phyloP scores from a whole-genome alignment of 371 early-diverging fungal species.

The Phascolomyces articulosus region DNA sequence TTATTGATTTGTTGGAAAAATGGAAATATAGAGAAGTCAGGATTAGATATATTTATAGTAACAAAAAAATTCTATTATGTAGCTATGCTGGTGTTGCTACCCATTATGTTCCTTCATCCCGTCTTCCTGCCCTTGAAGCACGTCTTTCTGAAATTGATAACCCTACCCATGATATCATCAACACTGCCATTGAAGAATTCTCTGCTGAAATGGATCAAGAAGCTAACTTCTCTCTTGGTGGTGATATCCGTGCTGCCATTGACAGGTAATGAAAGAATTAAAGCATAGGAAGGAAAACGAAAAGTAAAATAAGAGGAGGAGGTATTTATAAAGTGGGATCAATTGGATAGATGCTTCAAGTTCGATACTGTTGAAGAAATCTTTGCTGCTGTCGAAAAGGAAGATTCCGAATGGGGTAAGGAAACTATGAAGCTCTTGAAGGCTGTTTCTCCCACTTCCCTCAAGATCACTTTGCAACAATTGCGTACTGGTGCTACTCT shows the following conservation, averaged over 20 bases:
- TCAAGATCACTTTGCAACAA: slow-evolving; percentile 88
- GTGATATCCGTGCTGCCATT: slow-evolving; percentile 72
- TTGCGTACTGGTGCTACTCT: slow-evolving; percentile 74
- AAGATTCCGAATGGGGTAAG: slow-evolving; percentile 69
- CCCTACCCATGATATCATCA: slow-evolving; percentile 81
- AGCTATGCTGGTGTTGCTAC: slow-evolving; percentile 74
- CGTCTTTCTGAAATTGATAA: slow-evolving; percentile 84
- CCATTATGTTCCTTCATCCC: slow-evolving; percentile 93
- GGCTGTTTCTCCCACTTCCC: slow-evolving; percentile 83
- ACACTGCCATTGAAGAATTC: slow-evolving; percentile 93
- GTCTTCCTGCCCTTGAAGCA: slow-evolving; percentile 79
- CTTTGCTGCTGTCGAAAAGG: slow-evolving; percentile 73
- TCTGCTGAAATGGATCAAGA: slow-evolving; percentile 54
- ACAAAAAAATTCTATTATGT: neutral
- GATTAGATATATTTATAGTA: neutral
- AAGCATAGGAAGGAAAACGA: too few relatives aligned
- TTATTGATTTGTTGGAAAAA: neutral
- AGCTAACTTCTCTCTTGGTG: slow-evolving; percentile 56
- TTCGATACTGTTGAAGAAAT: slow-evolving; percentile 84
- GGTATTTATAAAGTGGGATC: neutral
- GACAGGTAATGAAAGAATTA: slow-evolving; percentile 52
- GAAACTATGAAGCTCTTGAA: slow-evolving; percentile 70
- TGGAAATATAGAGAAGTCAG: neutral
- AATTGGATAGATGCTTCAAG: slow-evolving; percentile 56
- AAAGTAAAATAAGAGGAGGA: too few relatives aligned